phyloP scores from a whole-genome alignment of 2,329 filamentous ascomycete species.

The Fusarium citri region DNA sequence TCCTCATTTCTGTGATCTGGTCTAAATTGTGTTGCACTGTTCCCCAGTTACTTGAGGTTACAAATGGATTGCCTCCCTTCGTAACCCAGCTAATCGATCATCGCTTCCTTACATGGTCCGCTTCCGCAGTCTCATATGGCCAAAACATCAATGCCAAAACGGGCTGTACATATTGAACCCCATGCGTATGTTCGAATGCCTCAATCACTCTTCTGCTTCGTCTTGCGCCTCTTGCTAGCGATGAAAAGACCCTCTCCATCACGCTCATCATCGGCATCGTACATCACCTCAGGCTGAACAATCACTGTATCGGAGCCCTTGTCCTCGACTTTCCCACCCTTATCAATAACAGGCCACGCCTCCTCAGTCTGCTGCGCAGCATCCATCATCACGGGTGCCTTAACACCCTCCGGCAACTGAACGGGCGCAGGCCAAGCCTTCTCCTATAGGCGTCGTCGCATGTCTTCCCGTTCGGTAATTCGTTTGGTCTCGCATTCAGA shows the following conservation, averaged over 20 bases:
- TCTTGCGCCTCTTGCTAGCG: background rate
- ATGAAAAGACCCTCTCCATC: background rate
- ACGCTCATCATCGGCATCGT: background rate
- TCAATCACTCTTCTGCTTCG: background rate
- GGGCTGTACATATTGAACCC: too few species aligned
- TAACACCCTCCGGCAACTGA: background rate
- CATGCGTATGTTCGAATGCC: background rate
- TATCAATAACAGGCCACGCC: background rate
- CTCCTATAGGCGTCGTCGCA: background rate
- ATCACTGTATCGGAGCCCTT: background rate
- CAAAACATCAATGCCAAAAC: background rate
- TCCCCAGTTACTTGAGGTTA: rapidly evolving
- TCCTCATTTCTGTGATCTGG: background rate
- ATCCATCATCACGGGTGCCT: background rate
- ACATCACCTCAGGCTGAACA: background rate
- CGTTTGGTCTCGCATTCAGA: background rate
- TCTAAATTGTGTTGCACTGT: background rate
- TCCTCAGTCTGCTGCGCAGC: background rate
- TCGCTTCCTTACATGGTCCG: background rate
- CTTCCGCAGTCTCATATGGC: background rate
- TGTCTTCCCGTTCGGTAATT: background rate
- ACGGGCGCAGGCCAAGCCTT: constrained; percentile 5
- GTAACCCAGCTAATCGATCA: too few species aligned
- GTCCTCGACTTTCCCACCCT: background rate
- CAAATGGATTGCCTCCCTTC: background rate